Conservation (phyloP, 2,329 filamentous ascomycete genomes). For the Pseudogymnoascus sp. region DNA sequence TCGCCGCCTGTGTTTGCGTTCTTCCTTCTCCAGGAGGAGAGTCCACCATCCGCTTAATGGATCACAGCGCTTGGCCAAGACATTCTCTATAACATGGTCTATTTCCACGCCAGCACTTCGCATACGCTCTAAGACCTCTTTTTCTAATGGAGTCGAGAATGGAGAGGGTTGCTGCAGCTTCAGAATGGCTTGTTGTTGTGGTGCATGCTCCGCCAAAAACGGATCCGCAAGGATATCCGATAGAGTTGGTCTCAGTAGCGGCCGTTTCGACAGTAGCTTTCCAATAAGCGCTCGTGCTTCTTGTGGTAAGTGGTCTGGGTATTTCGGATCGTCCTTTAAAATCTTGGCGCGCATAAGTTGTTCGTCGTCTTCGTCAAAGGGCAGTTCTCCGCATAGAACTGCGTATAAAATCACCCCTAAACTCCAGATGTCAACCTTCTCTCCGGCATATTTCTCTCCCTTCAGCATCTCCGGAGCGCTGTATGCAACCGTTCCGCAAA, state of each 20-base stretch:
- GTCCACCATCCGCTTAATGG: conserved; percentile 94
- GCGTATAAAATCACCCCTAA: conserved; percentile 80
- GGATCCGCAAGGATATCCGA: conserved; percentile 81
- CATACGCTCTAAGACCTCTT: conserved; percentile 88
- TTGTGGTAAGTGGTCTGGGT: conserved; percentile 69
- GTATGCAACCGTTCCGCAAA: conserved; percentile 96
- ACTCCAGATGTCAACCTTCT: conserved; percentile 97
- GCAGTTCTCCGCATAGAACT: conserved; percentile 74
- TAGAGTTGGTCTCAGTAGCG: conserved; percentile 71
- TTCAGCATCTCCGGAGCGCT: conserved; percentile 98
- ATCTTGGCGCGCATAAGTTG: conserved; percentile 79
- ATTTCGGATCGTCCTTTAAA: conserved; percentile 75
- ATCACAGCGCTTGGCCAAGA: conserved; percentile 83
- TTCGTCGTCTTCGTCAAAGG: conserved; percentile 95
- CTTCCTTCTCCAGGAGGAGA: conserved; percentile 86
- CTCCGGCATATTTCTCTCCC: conserved; percentile 93
- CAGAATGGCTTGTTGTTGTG: conserved; percentile 81
- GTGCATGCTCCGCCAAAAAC: conserved; percentile 80
- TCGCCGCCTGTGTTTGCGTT: conserved; percentile 71
- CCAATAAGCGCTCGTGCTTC: conserved; percentile 74
- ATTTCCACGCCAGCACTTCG: conserved; percentile 88
- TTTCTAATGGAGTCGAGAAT: conserved; percentile 81
- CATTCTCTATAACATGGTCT: conserved; percentile 89
- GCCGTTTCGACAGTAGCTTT: conserved; percentile 80
- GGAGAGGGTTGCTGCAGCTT: conserved; percentile 72